A percentile compares a stretch with the other conserved stretches of the same genome.
Evolutionary conservation across 2,329 filamentous ascomycete genomes (phyloP).

Genomic region (Nannizzia gypsea): DNA sequence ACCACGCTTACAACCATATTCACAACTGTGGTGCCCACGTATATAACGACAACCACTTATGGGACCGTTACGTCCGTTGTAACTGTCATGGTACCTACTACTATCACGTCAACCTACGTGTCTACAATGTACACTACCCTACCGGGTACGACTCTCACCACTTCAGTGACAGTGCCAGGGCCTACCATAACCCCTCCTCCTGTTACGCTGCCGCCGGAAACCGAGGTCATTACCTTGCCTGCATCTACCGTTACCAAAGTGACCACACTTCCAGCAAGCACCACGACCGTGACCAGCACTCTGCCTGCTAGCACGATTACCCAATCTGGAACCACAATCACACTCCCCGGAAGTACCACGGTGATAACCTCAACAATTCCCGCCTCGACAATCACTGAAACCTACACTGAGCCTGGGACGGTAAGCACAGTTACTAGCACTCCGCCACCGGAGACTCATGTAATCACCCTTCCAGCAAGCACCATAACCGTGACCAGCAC

Average conservation of each 20-base stretch:
- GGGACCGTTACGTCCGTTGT: slow-evolving; percentile 18
- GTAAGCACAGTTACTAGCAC: not conserved
- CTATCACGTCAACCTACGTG: slow-evolving; percentile 18
- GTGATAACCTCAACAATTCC: slow-evolving; percentile 13
- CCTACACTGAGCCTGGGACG: not conserved
- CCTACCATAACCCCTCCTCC: slow-evolving; percentile 7
- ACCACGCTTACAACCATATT: slow-evolving; percentile 6
- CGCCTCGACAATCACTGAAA: not conserved
- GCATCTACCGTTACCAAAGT: slow-evolving; percentile 5
- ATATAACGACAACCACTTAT: slow-evolving; percentile 16
- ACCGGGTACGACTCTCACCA: not conserved
- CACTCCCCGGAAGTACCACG: slow-evolving; percentile 12
- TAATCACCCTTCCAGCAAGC: slow-evolving; percentile 5
- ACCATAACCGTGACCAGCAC: slow-evolving; percentile 13
- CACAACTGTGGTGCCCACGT: slow-evolving; percentile 8
- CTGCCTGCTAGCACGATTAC: slow-evolving; percentile 15
- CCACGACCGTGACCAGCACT: slow-evolving; percentile 13
- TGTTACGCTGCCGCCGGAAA: slow-evolving; percentile 3
- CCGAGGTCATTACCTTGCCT: slow-evolving; percentile 7
- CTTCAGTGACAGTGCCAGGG: slow-evolving; percentile 8
- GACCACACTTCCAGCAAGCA: not conserved
- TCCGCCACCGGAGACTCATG: slow-evolving; percentile 3
- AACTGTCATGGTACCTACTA: slow-evolving; percentile 24
- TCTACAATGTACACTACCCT: slow-evolving; percentile 12
- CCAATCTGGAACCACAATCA: slow-evolving; percentile 10